A percentile compares a stretch with the other conserved stretches of the same genome.
Conservation (phyloP, 2,329 filamentous ascomycete genomes). For the Teratosphaeria viscida region DNA sequence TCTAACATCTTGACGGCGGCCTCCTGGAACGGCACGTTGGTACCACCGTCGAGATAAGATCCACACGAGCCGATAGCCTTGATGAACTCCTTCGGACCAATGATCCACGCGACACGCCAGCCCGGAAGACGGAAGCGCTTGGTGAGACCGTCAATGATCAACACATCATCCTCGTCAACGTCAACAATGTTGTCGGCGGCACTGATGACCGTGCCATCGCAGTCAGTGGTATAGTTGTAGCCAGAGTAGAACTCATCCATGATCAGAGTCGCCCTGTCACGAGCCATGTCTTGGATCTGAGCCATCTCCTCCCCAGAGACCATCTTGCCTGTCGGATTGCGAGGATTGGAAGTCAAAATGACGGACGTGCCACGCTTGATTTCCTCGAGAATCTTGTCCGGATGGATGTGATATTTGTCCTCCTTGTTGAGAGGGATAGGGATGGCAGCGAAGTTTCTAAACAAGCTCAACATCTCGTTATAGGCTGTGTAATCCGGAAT, state of each 20-base stretch:
- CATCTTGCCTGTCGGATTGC: constrained; percentile 87
- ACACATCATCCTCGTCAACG: constrained; percentile 70
- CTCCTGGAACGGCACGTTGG: constrained; percentile 92
- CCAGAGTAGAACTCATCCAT: constrained; percentile 87
- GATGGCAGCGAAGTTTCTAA: constrained; percentile 86
- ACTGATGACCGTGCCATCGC: constrained; percentile 80
- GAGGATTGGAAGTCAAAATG: constrained; percentile 87
- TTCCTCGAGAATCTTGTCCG: constrained; percentile 75
- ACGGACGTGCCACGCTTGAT: constrained; percentile 45
- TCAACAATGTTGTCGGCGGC: constrained; percentile 84
- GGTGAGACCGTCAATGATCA: constrained; percentile 90
- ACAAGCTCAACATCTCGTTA: constrained; percentile 92
- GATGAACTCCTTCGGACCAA: constrained; percentile 94
- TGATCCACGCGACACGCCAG: constrained; percentile 93
- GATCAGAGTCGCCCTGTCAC: constrained; percentile 80
- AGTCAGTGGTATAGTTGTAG: constrained; percentile 91
- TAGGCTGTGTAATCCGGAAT: constrained; percentile 75
- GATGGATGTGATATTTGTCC: constrained; percentile 87
- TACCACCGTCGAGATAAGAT: constrained; percentile 87
- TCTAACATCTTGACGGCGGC: constrained; percentile 91
- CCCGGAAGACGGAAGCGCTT: constrained; percentile 94
- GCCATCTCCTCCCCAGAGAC: constrained; percentile 75
- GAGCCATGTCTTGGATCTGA: constrained; percentile 86
- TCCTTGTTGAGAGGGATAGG: constrained; percentile 74
- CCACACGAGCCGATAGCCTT: constrained; percentile 86